Evolutionary conservation across 768 basidiomycete species (phyloP), one percentile per base, ranked within the genome.

Genomic region (Termitomyces sp.): DNA sequence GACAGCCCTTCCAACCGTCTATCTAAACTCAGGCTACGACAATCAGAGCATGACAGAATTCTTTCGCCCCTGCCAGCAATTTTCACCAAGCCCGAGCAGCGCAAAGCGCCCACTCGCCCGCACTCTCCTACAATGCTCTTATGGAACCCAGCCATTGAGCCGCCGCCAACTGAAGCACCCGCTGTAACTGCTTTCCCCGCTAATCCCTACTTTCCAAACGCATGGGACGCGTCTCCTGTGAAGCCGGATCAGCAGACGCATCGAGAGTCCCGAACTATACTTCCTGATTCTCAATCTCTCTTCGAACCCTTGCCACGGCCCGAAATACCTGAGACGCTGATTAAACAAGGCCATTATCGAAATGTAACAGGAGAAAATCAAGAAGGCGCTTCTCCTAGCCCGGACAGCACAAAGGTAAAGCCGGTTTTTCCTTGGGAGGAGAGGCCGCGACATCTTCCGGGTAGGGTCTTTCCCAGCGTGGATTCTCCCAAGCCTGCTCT

Each of bases 361-460:
- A 81, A 81, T 65, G 84, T 89, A 20, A 78, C 77, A 1, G 80
- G 80, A n/a, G 79, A 80, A 24, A 73, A 72, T 39, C 63, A 69
- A n/a, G 61, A 68, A 31, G 74, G 76, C 12, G 63, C 68, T 16
- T 71, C 73, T 13, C 80, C 81, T 6, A 80, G 77, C 62, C 92
- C 94, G 4, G 90, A 94, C 68, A 80, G 75, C 28, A 73, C 72
- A 26, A 90, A 90, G 65, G 82, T 95, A 22, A 87, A 86, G 59
- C 75, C 80, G 34, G 77, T 97, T 34, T 98, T 99, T 71, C 94
- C 96, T n/a, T 99, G 96, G 96, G 96, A 99, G 68, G 81, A 85
- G 58, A 81, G 82, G 64, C 86, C 82, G 13, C 83, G 88, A 33
- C 79, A 76, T 49, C 63, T 78, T 61, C 91, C 90, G 15, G 78